A percentile compares a stretch with the other conserved stretches of the same genome.
Evolutionary conservation across 176 grass and related monocot genomes (phyloP).

Genomic region (Aegilops tauschii): DNA sequence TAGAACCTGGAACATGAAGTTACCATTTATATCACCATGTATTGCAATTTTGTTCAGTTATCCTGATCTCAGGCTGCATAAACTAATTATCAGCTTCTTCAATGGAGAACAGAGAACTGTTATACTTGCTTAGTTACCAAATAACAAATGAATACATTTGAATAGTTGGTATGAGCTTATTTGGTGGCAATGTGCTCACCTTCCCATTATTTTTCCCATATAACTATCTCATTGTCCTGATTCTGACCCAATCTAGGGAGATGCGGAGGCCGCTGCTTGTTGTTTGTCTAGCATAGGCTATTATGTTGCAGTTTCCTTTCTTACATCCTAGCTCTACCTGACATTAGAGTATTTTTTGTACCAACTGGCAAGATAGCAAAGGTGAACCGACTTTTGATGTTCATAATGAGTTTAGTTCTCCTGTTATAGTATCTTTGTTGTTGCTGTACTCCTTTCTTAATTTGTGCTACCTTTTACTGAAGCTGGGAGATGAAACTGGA

Average conservation of each 20-base stretch:
- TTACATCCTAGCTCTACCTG: neutral
- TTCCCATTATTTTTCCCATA: neutral
- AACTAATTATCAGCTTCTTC: neutral
- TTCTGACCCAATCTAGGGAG: neutral
- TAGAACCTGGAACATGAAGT: neutral
- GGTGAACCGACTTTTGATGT: neutral
- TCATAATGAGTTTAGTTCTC: neutral
- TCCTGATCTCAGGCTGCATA: neutral
- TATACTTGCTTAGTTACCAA: neutral
- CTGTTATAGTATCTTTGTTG: neutral
- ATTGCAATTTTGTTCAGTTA: neutral
- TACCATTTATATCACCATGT: neutral
- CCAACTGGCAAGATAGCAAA: neutral
- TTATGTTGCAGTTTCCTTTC: neutral
- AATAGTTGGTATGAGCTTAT: neutral
- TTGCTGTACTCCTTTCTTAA: neutral
- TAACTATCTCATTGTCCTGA: neutral
- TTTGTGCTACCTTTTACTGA: neutral
- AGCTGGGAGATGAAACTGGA: conserved; percentile 39
- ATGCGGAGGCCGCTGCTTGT: neutral
- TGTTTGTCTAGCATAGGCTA: neutral
- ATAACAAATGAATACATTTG: neutral
- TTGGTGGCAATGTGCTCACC: neutral
- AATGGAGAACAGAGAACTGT: neutral
- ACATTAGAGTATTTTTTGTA: neutral